These are phyloP conservation scores for Paracamarosporium sp. DNA, from an alignment of 2,329 filamentous ascomycete species.

Conservation along the genomic window DNA sequence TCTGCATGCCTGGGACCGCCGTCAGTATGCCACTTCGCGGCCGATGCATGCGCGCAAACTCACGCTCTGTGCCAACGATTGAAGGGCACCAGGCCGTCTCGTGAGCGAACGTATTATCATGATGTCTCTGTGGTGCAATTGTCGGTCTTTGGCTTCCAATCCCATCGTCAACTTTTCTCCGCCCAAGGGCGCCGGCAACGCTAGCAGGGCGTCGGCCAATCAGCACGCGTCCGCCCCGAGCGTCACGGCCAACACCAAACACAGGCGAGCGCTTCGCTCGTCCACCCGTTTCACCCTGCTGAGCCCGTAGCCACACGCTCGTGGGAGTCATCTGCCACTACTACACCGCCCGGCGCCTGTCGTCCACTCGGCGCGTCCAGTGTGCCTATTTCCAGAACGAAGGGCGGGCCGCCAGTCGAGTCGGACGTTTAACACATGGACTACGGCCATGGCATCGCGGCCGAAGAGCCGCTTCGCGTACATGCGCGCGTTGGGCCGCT, in stretches of 20 bases:
- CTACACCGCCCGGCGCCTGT: conserved; percentile 30
- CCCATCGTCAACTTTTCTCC: conserved; percentile 19
- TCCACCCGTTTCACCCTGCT: conserved; percentile 23
- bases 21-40: conserved; percentile 29
- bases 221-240: conserved; percentile 25
- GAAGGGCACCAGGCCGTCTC: conserved; percentile 36
- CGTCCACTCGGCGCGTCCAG: conserved; percentile 42
- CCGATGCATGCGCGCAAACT: conserved; percentile 11
- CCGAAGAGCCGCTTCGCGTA: conserved; percentile 3
- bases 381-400: conserved; percentile 38
- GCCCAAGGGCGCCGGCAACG: conserved; percentile 11
- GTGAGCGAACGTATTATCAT: conserved; percentile 45
- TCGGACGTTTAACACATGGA: not conserved
- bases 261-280: conserved; percentile 42
- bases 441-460: not conserved
- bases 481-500: not conserved
- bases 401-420: conserved; percentile 19
- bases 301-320: conserved; percentile 37
- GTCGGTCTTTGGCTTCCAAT: conserved; percentile 18
- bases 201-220: conserved; percentile 37
- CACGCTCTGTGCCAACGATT: conserved; percentile 30
- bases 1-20: conserved; percentile 31
- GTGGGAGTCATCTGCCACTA: conserved; percentile 34
- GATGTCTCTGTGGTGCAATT: conserved; percentile 19
- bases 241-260: conserved; percentile 27